Percentiles rank a stretch among this genome's conserved stretches.
phyloP scores from a whole-genome alignment of 768 basidiomycete species.

The Phanerochaete carnosa region DNA sequence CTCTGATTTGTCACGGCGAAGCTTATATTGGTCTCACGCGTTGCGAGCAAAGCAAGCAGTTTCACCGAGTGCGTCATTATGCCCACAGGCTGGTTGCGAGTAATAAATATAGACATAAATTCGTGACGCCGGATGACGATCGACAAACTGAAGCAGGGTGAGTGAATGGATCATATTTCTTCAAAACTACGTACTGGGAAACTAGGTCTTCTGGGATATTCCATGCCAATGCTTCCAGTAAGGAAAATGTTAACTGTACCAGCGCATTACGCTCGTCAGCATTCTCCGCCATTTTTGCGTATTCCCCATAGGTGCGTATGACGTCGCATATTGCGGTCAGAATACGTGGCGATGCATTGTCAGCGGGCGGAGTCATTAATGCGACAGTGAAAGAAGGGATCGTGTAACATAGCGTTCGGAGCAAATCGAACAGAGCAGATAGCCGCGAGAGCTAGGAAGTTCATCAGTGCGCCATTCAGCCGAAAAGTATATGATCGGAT shows the following conservation, averaged over 20 bases:
- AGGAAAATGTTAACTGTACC: conserved; percentile 37
- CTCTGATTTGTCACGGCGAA: background rate
- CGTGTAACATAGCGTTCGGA: conserved; percentile 42
- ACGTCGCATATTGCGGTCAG: conserved; percentile 38
- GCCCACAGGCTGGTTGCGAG: conserved; percentile 47
- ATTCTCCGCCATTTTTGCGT: conserved; percentile 10
- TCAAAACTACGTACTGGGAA: conserved; percentile 24
- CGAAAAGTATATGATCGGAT: conserved; percentile 28
- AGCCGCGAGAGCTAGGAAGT: conserved; percentile 40
- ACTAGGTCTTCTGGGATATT: conserved; percentile 41
- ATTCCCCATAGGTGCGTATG: conserved; percentile 42
- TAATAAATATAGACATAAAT: conserved; percentile 46
- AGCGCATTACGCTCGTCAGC: conserved; percentile 25
- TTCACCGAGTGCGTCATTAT: conserved; percentile 46
- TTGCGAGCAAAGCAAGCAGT: conserved; percentile 52
- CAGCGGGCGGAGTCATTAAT: conserved; percentile 30
- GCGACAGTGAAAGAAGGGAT: conserved; percentile 45
- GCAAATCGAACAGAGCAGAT: conserved; percentile 49
- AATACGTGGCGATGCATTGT: conserved; percentile 30
- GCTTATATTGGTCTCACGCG: conserved; percentile 38
- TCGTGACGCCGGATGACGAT: conserved; percentile 36
- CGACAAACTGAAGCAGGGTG: conserved; percentile 31
- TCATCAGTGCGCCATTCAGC: conserved; percentile 16
- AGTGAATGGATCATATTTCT: background rate
- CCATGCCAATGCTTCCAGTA: conserved; percentile 57